These are phyloP conservation scores for Colletotrichum destructivum DNA, from an alignment of 2,329 filamentous ascomycete genomes.

Conservation along the genomic window DNA sequence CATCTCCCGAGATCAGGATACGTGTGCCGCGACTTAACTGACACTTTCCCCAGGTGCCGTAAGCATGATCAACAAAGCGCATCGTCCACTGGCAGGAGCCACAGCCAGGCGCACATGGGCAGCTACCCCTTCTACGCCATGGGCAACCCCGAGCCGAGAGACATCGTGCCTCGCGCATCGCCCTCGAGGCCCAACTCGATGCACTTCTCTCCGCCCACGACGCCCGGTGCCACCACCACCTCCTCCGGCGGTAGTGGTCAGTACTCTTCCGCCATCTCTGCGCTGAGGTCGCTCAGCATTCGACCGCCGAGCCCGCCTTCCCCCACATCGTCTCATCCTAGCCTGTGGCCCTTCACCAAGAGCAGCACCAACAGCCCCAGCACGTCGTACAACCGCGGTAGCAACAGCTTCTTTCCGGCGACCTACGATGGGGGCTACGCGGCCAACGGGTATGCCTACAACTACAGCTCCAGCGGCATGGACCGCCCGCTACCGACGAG, in stretches of 20 bases:
- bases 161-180: slow-evolving; percentile 76
- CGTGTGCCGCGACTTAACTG: slow-evolving; percentile 9
- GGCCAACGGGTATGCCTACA: slow-evolving; percentile 56
- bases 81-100: slow-evolving; percentile 31
- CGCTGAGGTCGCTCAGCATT: slow-evolving; percentile 68
- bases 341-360: slow-evolving; percentile 69
- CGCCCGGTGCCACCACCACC: slow-evolving; percentile 51
- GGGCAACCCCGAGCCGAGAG: slow-evolving; percentile 67
- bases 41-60: slow-evolving; percentile 62
- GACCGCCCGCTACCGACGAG: slow-evolving; percentile 72
- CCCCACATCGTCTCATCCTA: slow-evolving; percentile 59
- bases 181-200: slow-evolving; percentile 72
- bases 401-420: slow-evolving; percentile 62
- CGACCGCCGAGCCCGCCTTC: slow-evolving; percentile 71
- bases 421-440: slow-evolving; percentile 66
- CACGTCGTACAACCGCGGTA: slow-evolving; percentile 65
- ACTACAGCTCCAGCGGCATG: slow-evolving; percentile 55
- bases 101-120: slow-evolving; percentile 35
- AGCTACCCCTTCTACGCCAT: slow-evolving; percentile 63
- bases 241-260: slow-evolving; percentile 49
- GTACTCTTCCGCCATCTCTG: slow-evolving; percentile 68
- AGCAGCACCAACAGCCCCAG: slow-evolving; percentile 67
- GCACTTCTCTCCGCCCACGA: slow-evolving; percentile 68
- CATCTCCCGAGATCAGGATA: slow-evolving; percentile 7
- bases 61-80: slow-evolving; percentile 58